Base-by-base conservation (phyloP, 1,284 basidiomycete genomes). In the Kalmanozyma brasiliensis region DNA sequence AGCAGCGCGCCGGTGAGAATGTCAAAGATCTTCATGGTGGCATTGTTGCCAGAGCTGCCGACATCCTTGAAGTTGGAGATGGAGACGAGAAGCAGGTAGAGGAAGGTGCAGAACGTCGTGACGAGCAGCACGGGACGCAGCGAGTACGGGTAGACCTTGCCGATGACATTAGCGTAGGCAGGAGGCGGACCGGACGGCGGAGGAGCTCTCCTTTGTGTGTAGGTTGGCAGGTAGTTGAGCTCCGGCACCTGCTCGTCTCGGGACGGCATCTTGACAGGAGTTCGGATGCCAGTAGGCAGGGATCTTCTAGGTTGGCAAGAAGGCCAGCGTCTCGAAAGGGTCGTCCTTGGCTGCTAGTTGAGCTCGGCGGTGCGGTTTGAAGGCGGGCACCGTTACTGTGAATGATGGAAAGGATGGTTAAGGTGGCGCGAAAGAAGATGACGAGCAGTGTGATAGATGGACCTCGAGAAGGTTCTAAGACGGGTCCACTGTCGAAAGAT, bases 41-140 rank as follows among this genome's bases (percentile, higher is more conserved):
- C 37, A 22, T 64, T 68, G 52, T 73, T 69, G 35, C 59, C 52
- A 2, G 42, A 38, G 35, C 44, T 17, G 13, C 37, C 53, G 16
- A 70, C 36, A 38, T 60, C 58, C 26, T 57, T 56, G 43, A 78
- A 74, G 43, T 72, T 52, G 38, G 58, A 53, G 42, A 61, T 60
- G 22, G 71, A 61, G 14, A 64, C 41, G 14, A 76, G 49, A 24
- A 73, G 29, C 17, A 76, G 72, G 52, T 77, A 78, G 57, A 76
- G 46, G 37, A 68, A 52, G 23, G 69, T 73, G 44, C 74, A 46
- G 52, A 77, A 55, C n/a, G 73, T 59, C 17, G 73, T 71, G 46
- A 78, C 55, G 38, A 78, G 51, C 34, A 78, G 33, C 40, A 78
- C 61, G 1, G 74, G 73, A n/a, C 76, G 74, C 2, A 78, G 53